Conservation (phyloP, 176 grass and related monocot genomes). For the Themeda triandra region DNA sequence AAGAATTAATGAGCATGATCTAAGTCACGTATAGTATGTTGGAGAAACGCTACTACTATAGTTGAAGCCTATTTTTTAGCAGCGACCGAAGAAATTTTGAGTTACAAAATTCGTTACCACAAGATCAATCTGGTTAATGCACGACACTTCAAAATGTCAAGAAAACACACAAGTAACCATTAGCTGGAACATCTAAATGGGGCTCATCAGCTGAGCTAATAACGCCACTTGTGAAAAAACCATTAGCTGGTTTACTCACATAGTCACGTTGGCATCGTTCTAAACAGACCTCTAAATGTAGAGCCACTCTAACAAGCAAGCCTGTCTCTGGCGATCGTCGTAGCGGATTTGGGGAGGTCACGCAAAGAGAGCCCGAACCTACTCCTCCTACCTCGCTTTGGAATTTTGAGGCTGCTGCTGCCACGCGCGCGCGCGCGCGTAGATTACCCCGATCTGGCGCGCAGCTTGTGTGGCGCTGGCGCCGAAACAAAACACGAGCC, state of each 20-base stretch:
- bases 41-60: too few relatives aligned
- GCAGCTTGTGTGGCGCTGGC: background rate
- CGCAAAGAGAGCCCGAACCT: background rate
- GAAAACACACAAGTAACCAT: too few relatives aligned
- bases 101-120: too few relatives aligned
- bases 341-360: background rate
- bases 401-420: background rate
- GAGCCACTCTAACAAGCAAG: background rate
- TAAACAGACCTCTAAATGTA: background rate
- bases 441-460: background rate
- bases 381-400: background rate
- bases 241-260: background rate
- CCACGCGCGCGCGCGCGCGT: background rate
- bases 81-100: too few relatives aligned
- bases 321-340: background rate
- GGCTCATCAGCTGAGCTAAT: background rate
- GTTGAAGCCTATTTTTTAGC: too few relatives aligned
- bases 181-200: too few relatives aligned
- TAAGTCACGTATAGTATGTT: too few relatives aligned
- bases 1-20: too few relatives aligned
- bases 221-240: background rate
- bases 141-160: background rate
- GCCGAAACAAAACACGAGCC: background rate
- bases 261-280: background rate
- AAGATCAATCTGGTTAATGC: too few relatives aligned